Evolutionary conservation across 495 filamentous ascomycete species (phyloP), one percentile per base, ranked within the genome.

Genomic region (Tuber calosporum): DNA sequence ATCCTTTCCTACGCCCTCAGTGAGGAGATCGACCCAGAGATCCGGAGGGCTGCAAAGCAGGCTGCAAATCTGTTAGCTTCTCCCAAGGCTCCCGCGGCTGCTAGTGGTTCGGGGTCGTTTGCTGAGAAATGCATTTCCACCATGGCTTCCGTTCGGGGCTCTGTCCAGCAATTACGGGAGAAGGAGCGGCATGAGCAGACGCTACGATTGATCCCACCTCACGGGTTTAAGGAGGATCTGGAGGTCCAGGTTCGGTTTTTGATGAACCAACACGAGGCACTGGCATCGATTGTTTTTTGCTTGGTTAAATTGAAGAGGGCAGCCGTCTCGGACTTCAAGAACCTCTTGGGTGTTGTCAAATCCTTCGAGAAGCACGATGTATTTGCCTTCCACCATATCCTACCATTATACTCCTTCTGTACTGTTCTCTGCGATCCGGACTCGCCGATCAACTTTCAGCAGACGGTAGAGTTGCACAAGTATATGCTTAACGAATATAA

Each of bases 241-340:
- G 89, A 91, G 72, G 88, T 90, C 77, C 89, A 96, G 78, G 87
- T 90, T 43, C 79, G 83, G 36, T 93, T 90, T 76, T 85, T 98
- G 40, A 86, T 87, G 22, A 87, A 91, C 79, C 94, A 98, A 82
- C 96, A 98, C 81, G 94, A 97, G 81, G 87, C 89, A 11, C 86
- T 99, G n/a, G 88, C 89, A 1, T 87, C 90, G 13, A 90, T 94
- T 67, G 80, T 94, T 34, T 89, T 87, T 74, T 88, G 91, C 78
- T 86, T 96, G 15, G 87, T 95, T 71, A 93, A 94, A 79, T 89
- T 87, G 67, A 87, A 88, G 68, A 88, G 89, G 72, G 89, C 90
- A 1, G 85, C 84, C 58, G 79, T 87, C n/a, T 84, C 88, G 45
- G 92, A 97, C 82, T 92, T 97, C 77, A 84, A 88, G 17, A 80